Percentiles rank a stretch among this genome's conserved stretches.
phyloP scores from a whole-genome alignment of 2,329 filamentous ascomycete genomes.

The Leptographium galeiforme region DNA sequence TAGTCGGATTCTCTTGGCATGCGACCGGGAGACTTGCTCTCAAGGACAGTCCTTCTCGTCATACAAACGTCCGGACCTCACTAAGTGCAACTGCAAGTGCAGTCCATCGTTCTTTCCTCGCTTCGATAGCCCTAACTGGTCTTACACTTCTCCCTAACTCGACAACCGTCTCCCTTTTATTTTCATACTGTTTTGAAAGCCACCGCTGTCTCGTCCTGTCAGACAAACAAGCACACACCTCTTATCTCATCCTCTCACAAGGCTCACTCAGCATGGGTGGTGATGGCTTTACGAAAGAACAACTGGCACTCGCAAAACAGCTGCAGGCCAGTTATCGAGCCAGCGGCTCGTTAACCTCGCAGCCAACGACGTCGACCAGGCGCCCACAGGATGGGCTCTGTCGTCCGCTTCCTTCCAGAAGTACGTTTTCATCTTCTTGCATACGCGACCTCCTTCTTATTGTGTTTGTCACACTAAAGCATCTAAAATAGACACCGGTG shows the following conservation, averaged over 20 bases:
- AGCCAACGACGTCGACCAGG: not conserved
- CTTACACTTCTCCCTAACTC: not conserved
- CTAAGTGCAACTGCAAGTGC: not conserved
- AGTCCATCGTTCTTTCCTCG: not conserved
- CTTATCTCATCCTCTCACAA: not conserved
- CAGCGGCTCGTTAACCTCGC: conserved; percentile 4
- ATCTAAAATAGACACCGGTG: not conserved
- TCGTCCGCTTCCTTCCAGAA: not conserved
- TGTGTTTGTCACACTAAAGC: not conserved
- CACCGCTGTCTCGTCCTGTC: no score
- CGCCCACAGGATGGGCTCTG: not conserved
- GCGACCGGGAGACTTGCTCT: no score
- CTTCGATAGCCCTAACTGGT: not conserved
- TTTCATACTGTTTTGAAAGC: not conserved
- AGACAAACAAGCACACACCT: not conserved
- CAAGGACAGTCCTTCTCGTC: no score
- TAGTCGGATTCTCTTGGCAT: no score
- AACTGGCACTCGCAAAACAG: conserved; percentile 9
- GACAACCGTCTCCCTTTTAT: not conserved
- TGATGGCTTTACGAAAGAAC: conserved; percentile 3
- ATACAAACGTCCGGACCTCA: no score
- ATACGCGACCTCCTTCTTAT: not conserved
- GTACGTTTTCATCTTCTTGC: not conserved
- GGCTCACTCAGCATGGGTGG: not conserved
- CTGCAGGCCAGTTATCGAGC: conserved; percentile 4